phyloP scores from a whole-genome alignment of 331 rosid species.

The Malus hybrid region DNA sequence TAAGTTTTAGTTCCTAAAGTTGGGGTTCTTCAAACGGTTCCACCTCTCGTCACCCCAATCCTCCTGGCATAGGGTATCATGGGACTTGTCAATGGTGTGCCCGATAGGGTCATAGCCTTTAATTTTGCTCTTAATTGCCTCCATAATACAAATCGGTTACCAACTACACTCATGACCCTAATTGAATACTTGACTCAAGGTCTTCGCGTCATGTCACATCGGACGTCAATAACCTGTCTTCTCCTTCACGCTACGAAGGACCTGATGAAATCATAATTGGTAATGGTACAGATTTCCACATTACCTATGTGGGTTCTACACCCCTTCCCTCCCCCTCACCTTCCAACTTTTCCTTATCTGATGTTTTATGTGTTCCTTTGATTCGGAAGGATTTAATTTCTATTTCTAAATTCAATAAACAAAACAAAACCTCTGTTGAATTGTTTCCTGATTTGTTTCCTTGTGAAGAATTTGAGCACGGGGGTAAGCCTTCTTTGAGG shows the following conservation, averaged over 20 bases:
- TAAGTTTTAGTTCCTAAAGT: not conserved
- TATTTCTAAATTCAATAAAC: too few relatives aligned
- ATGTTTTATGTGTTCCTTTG: too few relatives aligned
- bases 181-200: not conserved
- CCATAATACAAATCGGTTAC: not conserved
- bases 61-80: not conserved
- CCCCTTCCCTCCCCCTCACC: too few relatives aligned
- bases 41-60: not conserved
- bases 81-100: not conserved
- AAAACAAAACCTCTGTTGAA: too few relatives aligned
- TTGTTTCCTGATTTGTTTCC: too few relatives aligned
- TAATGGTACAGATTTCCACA: not conserved
- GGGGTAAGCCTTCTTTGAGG: not conserved
- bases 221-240: too few relatives aligned
- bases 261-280: not conserved
- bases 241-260: not conserved
- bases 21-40: not conserved
- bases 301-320: too few relatives aligned
- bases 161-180: not conserved
- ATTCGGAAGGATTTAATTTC: too few relatives aligned
- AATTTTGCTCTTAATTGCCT: not conserved
- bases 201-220: not conserved
- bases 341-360: too few relatives aligned
- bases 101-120: rapidly evolving
- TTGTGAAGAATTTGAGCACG: not conserved